Percentiles rank a stretch among this genome's conserved stretches.
Evolutionary conservation across 208 protist species (phyloP).

Genomic region (Leishmania gerbilli): DNA sequence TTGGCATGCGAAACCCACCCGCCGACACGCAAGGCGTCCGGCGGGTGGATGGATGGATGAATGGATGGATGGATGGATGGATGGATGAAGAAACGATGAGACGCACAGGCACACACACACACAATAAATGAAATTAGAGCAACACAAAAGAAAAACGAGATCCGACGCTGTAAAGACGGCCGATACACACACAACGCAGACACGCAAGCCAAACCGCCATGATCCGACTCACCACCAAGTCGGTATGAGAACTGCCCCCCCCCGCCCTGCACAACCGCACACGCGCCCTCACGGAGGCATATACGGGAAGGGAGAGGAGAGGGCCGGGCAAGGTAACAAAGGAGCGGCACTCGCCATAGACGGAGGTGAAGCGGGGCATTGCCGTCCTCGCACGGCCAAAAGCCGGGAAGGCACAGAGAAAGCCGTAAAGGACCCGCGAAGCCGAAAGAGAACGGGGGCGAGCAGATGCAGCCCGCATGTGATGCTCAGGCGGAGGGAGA

Average conservation of each 20-base stretch:
- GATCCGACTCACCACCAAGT: too few species aligned
- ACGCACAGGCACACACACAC: too few species aligned
- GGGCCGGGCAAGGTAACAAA: background rate
- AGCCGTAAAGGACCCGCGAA: background rate
- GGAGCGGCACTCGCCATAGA: background rate
- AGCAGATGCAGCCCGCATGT: background rate
- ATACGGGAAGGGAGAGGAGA: background rate
- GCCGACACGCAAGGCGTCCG: too few species aligned
- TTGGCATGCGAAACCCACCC: too few species aligned
- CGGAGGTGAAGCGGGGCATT: background rate
- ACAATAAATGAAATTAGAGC: background rate
- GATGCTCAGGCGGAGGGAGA: background rate
- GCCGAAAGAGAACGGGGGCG: background rate
- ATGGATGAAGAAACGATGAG: background rate
- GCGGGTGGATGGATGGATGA: too few species aligned
- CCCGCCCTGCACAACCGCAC: too few species aligned
- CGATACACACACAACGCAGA: background rate
- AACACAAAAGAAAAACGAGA: background rate
- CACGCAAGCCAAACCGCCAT: background rate
- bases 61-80: too few species aligned
- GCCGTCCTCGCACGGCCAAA: background rate
- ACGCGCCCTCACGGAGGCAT: background rate
- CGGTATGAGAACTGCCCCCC: background rate
- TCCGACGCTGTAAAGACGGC: background rate
- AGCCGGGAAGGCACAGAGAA: background rate